Conservation (phyloP, 148 eudicot genomes). For the Chenopodium formosanum region DNA sequence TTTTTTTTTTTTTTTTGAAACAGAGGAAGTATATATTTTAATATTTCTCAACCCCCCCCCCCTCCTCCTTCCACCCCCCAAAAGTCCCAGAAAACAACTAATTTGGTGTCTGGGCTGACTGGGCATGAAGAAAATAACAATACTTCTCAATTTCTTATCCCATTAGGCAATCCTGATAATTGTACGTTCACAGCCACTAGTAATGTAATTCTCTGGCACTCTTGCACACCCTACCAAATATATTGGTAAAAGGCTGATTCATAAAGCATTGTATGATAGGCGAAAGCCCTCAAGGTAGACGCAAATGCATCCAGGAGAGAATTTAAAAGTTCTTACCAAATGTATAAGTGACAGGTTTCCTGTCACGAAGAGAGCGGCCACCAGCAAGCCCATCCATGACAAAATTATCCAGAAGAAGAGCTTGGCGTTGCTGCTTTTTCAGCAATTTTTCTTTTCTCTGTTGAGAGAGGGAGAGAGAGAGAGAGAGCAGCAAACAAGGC, state of each 20-base stretch:
- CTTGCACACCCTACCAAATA: no score
- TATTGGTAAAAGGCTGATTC: not conserved
- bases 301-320: conserved; percentile 8
- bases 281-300: not conserved
- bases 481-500: not conserved
- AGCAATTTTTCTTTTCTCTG: conserved; percentile 86
- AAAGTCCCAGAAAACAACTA: not conserved
- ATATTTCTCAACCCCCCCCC: no score
- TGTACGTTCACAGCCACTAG: not conserved
- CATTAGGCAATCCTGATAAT: not conserved
- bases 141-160: conserved; percentile 1
- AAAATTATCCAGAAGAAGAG: conserved; percentile 79
- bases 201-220: not conserved
- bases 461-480: not conserved
- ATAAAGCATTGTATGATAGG: not conserved
- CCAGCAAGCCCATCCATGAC: conserved; percentile 69
- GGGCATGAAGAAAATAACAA: not conserved
- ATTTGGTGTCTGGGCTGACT: not conserved
- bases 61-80: no score
- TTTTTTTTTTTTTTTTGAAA: no score
- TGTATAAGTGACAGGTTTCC: conserved; percentile 94
- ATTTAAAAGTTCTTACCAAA: conserved; percentile 55
- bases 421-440: conserved; percentile 91
- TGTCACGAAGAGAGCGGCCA: conserved; percentile 92
- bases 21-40: no score